Conservation (phyloP, 1,139 yeast genomes). For the Magnusiomyces magnusii region DNA sequence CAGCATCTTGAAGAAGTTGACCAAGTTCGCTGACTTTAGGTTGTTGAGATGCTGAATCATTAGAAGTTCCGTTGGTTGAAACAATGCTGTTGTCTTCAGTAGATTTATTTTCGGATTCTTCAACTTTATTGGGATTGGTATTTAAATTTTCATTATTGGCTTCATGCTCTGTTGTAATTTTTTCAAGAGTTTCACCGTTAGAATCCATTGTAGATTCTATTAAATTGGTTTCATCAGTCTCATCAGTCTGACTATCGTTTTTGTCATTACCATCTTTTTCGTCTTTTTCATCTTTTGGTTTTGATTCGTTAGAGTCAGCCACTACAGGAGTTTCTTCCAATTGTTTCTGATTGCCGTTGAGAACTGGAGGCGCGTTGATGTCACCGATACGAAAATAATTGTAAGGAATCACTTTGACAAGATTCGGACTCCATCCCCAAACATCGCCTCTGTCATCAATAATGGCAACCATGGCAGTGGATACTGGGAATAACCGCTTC, state of each 20-base stretch:
- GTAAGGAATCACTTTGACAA: conserved; percentile 89
- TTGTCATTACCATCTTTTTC: neutral
- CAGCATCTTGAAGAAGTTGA: conserved; percentile 68
- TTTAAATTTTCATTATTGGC: neutral
- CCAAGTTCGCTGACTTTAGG: conserved; percentile 4
- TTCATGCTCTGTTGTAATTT: neutral
- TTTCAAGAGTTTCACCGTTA: neutral
- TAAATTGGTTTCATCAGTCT: neutral
- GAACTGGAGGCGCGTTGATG: conserved; percentile 53
- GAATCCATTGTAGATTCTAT: neutral
- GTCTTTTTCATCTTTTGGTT: too few relatives aligned
- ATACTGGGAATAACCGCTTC: conserved; percentile 86
- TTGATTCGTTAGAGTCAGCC: neutral
- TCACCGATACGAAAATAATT: conserved; percentile 97
- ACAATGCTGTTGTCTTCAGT: too few relatives aligned
- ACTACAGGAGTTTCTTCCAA: neutral
- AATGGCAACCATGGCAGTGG: conserved; percentile 92
- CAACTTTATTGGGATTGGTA: too few relatives aligned
- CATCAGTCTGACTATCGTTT: too few relatives aligned
- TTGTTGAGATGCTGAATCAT: too few relatives aligned
- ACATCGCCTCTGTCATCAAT: conserved; percentile 98
- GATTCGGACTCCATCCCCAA: conserved; percentile 95
- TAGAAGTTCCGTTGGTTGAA: too few relatives aligned
- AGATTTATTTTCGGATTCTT: too few relatives aligned
- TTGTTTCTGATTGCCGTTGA: neutral